Base-by-base conservation (phyloP, 2,329 filamentous ascomycete species). In the Cyphellophora attinorum region DNA sequence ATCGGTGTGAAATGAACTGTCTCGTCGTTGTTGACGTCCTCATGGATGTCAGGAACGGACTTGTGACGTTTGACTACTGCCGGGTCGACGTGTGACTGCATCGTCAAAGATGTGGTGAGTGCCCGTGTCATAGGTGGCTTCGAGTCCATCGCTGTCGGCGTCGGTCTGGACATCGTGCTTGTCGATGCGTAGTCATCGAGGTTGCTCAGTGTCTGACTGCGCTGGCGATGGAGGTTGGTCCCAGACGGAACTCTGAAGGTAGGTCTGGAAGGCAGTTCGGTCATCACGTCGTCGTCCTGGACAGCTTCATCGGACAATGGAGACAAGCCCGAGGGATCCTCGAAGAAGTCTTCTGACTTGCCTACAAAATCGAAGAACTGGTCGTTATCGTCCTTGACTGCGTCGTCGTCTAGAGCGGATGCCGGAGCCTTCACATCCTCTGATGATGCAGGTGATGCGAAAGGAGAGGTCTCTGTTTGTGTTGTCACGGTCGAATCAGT, bases 181-280 rank as follows among this genome's bases (percentile, higher is more conserved):
- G 21, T 25, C 8, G 8, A n/a, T 8, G 21, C 8, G n/a, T 25
- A 25, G 8, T 25, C 21, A n/a, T n/a, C 21, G 8, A 25, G n/a
- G 29, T 79, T 76, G 1, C 86, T 85, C 44, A 93, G 86, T 0
- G 85, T 93, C 57, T 93, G 85, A 55, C 84, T 91, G 51, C 85
- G 72, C n/a, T 83, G 84, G 37, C 85, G 72, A 49, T 81, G 79
- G 45, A 79, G 76, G 49, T 74, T 75, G 34, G 65, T 61, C 37
- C 59, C 52, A 6, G 19, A 14, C 19, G 71, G 51, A 63, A 71
- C 30, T 14, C 23, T 18, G 18, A 18, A 18, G 10, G 30, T 32
- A 5, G 19, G 17, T 6, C 31, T 23, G 5, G 19, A 13, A 8
- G 35, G 12, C 16, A 40, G 11, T 6, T 17, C 21, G 10, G 29